phyloP scores from a whole-genome alignment of 2,329 filamentous ascomycete genomes.

The Alternaria panax region DNA sequence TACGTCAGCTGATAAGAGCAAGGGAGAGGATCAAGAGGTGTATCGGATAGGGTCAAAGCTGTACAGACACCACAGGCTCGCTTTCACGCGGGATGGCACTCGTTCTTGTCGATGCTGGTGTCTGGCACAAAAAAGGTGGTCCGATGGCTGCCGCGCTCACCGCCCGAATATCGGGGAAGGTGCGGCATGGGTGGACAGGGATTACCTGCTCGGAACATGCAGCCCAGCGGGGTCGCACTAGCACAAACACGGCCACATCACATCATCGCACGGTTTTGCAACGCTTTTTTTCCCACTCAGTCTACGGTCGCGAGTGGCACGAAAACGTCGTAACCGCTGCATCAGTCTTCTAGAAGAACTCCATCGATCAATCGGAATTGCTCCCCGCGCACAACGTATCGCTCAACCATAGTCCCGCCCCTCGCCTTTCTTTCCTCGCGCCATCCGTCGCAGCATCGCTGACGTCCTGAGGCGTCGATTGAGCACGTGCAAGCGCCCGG shows the following conservation, averaged over 20 bases:
- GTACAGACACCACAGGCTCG: neutral
- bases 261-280: constrained; percentile 24
- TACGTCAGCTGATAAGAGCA: constrained; percentile 1
- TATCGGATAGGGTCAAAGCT: neutral
- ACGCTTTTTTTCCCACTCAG: constrained; percentile 9
- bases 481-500: constrained; percentile 33
- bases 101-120: constrained; percentile 14
- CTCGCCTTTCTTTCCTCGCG: neutral
- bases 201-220: constrained; percentile 11
- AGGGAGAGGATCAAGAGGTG: neutral
- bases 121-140: constrained; percentile 17
- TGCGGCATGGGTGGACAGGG: constrained; percentile 22
- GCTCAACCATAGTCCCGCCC: neutral
- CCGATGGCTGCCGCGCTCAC: constrained; percentile 23
- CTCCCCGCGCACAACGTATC: neutral
- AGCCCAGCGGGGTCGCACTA: constrained; percentile 22
- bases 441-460: neutral
- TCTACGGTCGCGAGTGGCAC: neutral
- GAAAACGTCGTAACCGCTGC: neutral
- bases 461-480: neutral
- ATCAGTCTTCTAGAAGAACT: too few species aligned
- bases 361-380: neutral
- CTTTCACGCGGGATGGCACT: constrained; percentile 21
- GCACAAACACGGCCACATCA: constrained; percentile 9
- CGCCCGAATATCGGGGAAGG: constrained; percentile 21